Conservation (phyloP, 495 filamentous ascomycete species). For the Choiromyces venosus region DNA sequence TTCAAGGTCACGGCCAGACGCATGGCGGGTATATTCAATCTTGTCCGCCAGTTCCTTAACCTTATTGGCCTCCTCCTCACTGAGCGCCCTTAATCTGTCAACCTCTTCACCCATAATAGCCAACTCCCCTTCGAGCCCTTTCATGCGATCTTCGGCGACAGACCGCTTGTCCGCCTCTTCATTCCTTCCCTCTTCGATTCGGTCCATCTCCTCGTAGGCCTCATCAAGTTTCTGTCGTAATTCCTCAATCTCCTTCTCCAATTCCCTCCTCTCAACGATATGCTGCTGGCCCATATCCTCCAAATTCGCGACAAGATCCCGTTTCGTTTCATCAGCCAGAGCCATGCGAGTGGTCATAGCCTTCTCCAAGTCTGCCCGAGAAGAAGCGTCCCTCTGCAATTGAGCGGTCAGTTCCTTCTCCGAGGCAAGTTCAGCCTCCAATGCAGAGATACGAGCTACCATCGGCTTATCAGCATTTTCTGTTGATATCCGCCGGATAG, state of each 20-base stretch:
- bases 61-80: conserved; percentile 55
- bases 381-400: conserved; percentile 57
- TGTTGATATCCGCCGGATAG: conserved; percentile 28
- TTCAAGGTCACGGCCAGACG: conserved; percentile 54
- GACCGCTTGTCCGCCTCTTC: conserved; percentile 56
- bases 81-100: conserved; percentile 43
- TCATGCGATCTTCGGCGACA: conserved; percentile 61
- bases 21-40: conserved; percentile 53
- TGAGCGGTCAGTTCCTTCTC: conserved; percentile 57
- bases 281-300: conserved; percentile 88
- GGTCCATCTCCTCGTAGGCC: conserved; percentile 81
- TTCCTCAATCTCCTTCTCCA: conserved; percentile 71
- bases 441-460: conserved; percentile 59
- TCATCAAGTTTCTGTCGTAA: conserved; percentile 74
- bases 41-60: conserved; percentile 53
- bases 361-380: conserved; percentile 55
- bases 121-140: conserved; percentile 64
- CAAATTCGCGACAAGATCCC: conserved; percentile 89
- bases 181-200: conserved; percentile 72
- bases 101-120: conserved; percentile 47
- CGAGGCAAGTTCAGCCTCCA: conserved; percentile 71
- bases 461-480: conserved; percentile 40
- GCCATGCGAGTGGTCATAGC: conserved; percentile 53
- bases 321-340: conserved; percentile 81
- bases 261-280: conserved; percentile 68